phyloP scores from a whole-genome alignment of 805 yeast species.

The Saturnispora zaruensis region DNA sequence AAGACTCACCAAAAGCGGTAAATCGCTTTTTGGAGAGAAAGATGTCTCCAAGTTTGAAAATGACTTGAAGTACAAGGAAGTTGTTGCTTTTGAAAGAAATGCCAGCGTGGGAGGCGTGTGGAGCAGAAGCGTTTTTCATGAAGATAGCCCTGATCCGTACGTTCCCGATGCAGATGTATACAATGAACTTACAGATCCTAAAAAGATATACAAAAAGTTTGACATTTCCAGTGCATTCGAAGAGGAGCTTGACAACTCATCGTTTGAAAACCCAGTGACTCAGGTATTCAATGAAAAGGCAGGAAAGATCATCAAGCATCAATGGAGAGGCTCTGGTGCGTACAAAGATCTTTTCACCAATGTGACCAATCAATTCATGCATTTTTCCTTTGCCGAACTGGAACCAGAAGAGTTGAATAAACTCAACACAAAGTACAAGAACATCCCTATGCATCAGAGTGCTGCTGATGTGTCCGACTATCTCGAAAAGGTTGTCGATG shows the following conservation, averaged over 20 bases:
- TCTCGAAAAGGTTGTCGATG: constrained; percentile 15
- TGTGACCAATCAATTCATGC: constrained; percentile 32
- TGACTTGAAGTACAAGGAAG: constrained; percentile 24
- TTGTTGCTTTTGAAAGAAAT: constrained; percentile 35
- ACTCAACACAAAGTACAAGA: constrained; percentile 9
- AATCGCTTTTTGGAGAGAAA: constrained; percentile 16
- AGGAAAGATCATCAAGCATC: constrained; percentile 13
- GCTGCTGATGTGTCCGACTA: constrained; percentile 22
- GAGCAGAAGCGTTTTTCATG: constrained; percentile 18
- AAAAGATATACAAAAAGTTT: constrained; percentile 9
- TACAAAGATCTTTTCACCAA: constrained; percentile 35
- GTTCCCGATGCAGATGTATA: constrained; percentile 12
- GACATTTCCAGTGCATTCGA: constrained; percentile 11
- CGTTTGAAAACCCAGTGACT: constrained; percentile 28
- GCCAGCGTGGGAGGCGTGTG: constrained; percentile 36
- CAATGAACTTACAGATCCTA: constrained; percentile 7
- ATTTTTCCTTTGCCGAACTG: constrained; percentile 30
- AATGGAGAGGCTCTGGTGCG: constrained; percentile 34
- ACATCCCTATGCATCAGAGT: constrained; percentile 18
- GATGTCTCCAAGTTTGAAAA: constrained; percentile 9
- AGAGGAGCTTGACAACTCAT: constrained; percentile 21
- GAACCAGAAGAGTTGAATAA: constrained; percentile 7
- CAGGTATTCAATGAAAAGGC: background rate
- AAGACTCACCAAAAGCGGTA: constrained; percentile 24
- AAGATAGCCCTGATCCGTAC: constrained; percentile 19